Conservation (phyloP, 352 stramenopile species). For the Blastocystis sp. region DNA sequence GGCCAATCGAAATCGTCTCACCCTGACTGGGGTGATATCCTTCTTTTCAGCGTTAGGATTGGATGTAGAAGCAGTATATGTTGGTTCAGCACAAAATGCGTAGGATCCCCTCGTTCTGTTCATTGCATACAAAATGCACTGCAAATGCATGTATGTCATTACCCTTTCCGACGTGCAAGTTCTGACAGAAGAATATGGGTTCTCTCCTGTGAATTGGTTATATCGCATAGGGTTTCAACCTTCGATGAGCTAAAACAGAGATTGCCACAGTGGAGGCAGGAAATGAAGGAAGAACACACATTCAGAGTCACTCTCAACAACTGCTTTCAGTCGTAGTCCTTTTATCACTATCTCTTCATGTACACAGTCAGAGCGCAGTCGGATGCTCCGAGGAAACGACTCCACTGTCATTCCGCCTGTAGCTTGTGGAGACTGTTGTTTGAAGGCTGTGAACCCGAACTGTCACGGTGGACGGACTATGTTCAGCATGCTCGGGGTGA, state of each 20-base stretch:
- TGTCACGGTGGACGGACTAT: background rate
- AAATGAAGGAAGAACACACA: background rate
- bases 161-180: background rate
- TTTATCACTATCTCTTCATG: conserved; percentile 44
- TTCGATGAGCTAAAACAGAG: background rate
- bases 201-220: background rate
- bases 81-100: background rate
- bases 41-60: conserved; percentile 8
- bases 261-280: background rate
- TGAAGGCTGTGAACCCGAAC: background rate
- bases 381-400: conserved; percentile 16
- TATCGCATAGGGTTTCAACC: background rate
- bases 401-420: background rate
- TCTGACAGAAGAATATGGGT: background rate
- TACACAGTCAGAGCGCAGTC: conserved; percentile 8
- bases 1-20: conserved; percentile 24
- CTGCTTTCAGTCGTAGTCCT: background rate
- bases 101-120: conserved; percentile 61
- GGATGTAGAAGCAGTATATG: conserved; percentile 29
- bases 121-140: conserved; percentile 35
- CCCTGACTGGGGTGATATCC: conserved; percentile 19
- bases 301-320: background rate
- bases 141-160: conserved; percentile 66
- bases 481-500: background rate
- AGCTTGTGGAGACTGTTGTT: conserved; percentile 7